A percentile compares a stretch with the other conserved stretches of the same genome.
These are phyloP conservation scores for Imleria badia DNA, from an alignment of 768 basidiomycete genomes.

Conservation along the genomic window DNA sequence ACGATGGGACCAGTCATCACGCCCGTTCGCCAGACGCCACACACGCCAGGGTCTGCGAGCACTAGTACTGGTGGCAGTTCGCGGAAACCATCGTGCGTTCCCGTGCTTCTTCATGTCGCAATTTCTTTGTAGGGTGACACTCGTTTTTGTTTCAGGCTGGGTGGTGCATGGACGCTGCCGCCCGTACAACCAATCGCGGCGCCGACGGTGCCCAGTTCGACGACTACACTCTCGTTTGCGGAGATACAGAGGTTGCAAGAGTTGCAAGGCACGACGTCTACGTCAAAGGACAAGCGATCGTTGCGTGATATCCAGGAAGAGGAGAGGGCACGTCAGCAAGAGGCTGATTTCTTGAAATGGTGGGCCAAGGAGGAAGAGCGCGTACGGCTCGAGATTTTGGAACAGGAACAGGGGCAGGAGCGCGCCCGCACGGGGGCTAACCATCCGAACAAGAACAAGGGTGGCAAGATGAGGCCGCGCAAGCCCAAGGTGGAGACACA, in stretches of 20 bases:
- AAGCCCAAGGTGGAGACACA: slow-evolving; percentile 11
- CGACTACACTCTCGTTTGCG: slow-evolving; percentile 55
- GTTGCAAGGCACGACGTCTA: slow-evolving; percentile 42
- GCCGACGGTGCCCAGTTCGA: slow-evolving; percentile 24
- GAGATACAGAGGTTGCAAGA: slow-evolving; percentile 85
- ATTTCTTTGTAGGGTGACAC: not conserved
- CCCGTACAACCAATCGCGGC: slow-evolving; percentile 49
- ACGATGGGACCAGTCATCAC: slow-evolving; percentile 62
- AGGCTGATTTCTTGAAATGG: slow-evolving; percentile 85
- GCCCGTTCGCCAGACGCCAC: slow-evolving; percentile 49
- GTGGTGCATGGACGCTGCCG: slow-evolving; percentile 63
- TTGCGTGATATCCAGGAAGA: slow-evolving; percentile 86
- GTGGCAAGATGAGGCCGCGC: not conserved
- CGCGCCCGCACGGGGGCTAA: not conserved
- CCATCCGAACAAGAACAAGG: slow-evolving; percentile 2
- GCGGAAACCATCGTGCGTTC: slow-evolving; percentile 52
- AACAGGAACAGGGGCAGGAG: not conserved
- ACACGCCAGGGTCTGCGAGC: slow-evolving; percentile 26
- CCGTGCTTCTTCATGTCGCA: not conserved
- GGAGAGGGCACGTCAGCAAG: slow-evolving; percentile 62
- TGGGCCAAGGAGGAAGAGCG: slow-evolving; percentile 84
- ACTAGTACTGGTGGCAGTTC: slow-evolving; percentile 11
- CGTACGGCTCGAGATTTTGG: slow-evolving; percentile 48
- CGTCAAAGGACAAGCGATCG: slow-evolving; percentile 56
- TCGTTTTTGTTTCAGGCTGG: slow-evolving; percentile 15